Base-by-base conservation (phyloP, 192 early-diverging fungal species). In the Dimargaris xerosporica region DNA sequence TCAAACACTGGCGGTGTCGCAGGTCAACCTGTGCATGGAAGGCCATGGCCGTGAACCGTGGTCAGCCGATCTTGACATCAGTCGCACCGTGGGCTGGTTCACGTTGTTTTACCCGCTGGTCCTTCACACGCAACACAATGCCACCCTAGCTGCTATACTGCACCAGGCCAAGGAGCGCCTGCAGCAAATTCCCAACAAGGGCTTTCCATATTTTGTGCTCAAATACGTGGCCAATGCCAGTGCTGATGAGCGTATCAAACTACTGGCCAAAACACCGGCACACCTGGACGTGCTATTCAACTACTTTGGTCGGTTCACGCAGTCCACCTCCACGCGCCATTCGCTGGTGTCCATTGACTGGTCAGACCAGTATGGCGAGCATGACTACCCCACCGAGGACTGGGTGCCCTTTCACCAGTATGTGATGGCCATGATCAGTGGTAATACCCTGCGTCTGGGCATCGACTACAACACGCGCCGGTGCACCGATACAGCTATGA, bases 301-400 rank as follows among this genome's bases (percentile, higher is more conserved):
- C n/a, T 60, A 25, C 31, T 60, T 60, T 44, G 58, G 58, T n/a
- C 58, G 58, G 43, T 60, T 43, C 41, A 39, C 34, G 34, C 16
- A 60, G 17, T 21, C 16, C 42, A 13, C 16, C 28, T 4, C 17
- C 17, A 41, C 17, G 6, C 41, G 21, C 16, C 11, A 30, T 13
- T n/a, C 58, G 41, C 42, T 26, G 58, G 42, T 60, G 41, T 21
- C 31, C 42, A 60, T 43, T 60, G 58, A 60, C 19, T 60, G 58
- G 58, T 13, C 11, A 6, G 39, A 13, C 30, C 16, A 16, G 15
- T 39, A 60, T 41, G 58, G 58, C 19, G 39, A 41, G 41, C 41
- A 60, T 41, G 58, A 60, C 31, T 43, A 60, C 58, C 5, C 34
- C 19, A 19, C 15, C 5, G 58, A 39, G 28, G 58, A 60, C 16